Base-by-base conservation (phyloP, 768 basidiomycete genomes). In the Tylopilus balloui region DNA sequence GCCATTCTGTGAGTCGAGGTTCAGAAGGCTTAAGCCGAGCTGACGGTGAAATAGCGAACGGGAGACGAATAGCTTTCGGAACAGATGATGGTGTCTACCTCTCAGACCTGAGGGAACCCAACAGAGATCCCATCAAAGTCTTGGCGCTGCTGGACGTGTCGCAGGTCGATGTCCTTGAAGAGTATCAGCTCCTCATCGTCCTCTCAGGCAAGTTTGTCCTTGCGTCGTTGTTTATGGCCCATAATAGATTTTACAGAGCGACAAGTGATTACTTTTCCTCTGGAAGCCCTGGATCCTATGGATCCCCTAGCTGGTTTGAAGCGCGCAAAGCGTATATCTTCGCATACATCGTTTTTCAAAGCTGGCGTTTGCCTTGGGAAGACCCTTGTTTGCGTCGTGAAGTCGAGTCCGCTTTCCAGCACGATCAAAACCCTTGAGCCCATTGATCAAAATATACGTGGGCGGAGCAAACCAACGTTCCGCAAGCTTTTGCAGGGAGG, bases 391-490 rank as follows among this genome's bases (percentile, higher is more conserved):
- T 98, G 96, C 63, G 88, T 98, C 39, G 95, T 98, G 63, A 99
- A 98, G 71, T 89, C 92, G 1, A 91, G 87, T 54, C 91, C 92
- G 45, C 72, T 96, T 44, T 95, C 92, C 15, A 97, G 92, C 57
- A 98, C 95, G 19, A 96, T 98, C 76, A 98, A 98, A 76, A 86
- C 90, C 2, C 77, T 98, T 48, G 96, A 98, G 60, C 96, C 96
- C 0, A 91, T 98, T 54, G 94, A 98, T 63, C 88, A 92, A 70
- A 86, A 79, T 52, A 66, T 85, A 41, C 79, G 88, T 12, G 86
- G 87, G 3, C 74, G 86, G 47, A 81, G 77, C 45, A 92, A 92
- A 69, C 90, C 91, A 12, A 90, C 93, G n/a, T 94, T 98, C 73
- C 84, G 86, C 66, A 95, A 96, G 67, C 72, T 96, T 53, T 70